Evolutionary conservation across 2,329 filamentous ascomycete species (phyloP).

Genomic region (Sarocladiaceae sp.): DNA sequence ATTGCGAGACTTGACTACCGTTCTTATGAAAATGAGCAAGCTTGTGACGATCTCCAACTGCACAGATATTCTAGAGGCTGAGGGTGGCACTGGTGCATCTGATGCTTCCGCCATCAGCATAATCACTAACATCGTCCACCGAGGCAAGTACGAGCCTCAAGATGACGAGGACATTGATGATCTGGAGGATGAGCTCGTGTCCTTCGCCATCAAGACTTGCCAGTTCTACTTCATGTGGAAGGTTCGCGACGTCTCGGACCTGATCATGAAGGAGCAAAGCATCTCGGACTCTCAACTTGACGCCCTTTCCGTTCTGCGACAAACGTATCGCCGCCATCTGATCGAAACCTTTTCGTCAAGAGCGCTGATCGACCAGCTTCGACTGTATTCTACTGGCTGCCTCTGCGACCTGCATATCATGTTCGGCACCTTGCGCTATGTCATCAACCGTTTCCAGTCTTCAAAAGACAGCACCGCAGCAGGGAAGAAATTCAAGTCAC

Average conservation of each 20-base stretch:
- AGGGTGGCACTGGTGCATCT: constrained; percentile 41
- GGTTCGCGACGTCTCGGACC: constrained; percentile 51
- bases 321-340: constrained; percentile 54
- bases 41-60: constrained; percentile 75
- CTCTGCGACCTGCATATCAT: constrained; percentile 78
- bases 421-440: constrained; percentile 64
- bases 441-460: constrained; percentile 34
- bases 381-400: constrained; percentile 66
- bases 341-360: constrained; percentile 63
- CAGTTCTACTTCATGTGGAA: constrained; percentile 98
- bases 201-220: constrained; percentile 67
- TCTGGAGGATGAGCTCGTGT: constrained; percentile 72
- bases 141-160: constrained; percentile 63
- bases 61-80: constrained; percentile 64
- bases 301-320: constrained; percentile 48
- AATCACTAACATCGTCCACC: constrained; percentile 64
- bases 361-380: constrained; percentile 68
- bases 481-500: constrained; percentile 27
- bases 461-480: constrained; percentile 15
- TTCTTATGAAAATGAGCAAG: constrained; percentile 73
- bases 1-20: constrained; percentile 65
- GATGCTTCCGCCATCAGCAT: constrained; percentile 55
- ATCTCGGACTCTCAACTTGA: constrained; percentile 55
- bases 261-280: constrained; percentile 47
- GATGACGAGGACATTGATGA: constrained; percentile 62